Percentiles rank a stretch among this genome's conserved stretches.
These are phyloP conservation scores for Podaxis rugospora DNA, from an alignment of 768 basidiomycete genomes.

Conservation along the genomic window DNA sequence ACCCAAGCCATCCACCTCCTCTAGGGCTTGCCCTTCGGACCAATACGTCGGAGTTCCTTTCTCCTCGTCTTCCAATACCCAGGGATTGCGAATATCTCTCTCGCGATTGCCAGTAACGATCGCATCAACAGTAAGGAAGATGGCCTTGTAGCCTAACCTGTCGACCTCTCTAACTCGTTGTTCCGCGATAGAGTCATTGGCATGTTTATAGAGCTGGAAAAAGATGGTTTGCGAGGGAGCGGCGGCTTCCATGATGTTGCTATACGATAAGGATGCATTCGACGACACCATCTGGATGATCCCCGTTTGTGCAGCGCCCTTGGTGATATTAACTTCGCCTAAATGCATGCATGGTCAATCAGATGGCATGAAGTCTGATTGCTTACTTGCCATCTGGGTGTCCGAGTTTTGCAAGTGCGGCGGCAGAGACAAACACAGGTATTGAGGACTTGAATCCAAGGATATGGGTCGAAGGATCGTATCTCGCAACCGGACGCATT, in stretches of 20 bases:
- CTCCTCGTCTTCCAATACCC: constrained; percentile 52
- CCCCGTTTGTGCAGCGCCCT: constrained; percentile 56
- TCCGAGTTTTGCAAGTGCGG: constrained; percentile 81
- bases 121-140: constrained; percentile 91
- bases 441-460: constrained; percentile 68
- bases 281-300: constrained; percentile 86
- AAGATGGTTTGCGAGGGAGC: constrained; percentile 59
- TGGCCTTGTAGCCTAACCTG: constrained; percentile 74
- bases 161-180: constrained; percentile 72
- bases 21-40: constrained; percentile 27
- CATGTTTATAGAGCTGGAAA: constrained; percentile 86
- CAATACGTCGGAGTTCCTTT: constrained; percentile 28
- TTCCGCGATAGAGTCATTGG: constrained; percentile 60
- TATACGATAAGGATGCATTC: constrained; percentile 67
- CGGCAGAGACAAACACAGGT: constrained; percentile 80
- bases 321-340: constrained; percentile 82
- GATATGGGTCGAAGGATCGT: constrained; percentile 71
- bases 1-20: constrained; percentile 39
- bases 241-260: constrained; percentile 57
- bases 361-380: background rate
- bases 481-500: constrained; percentile 58
- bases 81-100: constrained; percentile 61
- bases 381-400: constrained; percentile 60
- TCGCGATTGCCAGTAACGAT: constrained; percentile 81
- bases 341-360: constrained; percentile 5